These are phyloP conservation scores for Stephanodiscus minutulus DNA, from an alignment of 108 stramenopile genomes.

Conservation along the genomic window DNA sequence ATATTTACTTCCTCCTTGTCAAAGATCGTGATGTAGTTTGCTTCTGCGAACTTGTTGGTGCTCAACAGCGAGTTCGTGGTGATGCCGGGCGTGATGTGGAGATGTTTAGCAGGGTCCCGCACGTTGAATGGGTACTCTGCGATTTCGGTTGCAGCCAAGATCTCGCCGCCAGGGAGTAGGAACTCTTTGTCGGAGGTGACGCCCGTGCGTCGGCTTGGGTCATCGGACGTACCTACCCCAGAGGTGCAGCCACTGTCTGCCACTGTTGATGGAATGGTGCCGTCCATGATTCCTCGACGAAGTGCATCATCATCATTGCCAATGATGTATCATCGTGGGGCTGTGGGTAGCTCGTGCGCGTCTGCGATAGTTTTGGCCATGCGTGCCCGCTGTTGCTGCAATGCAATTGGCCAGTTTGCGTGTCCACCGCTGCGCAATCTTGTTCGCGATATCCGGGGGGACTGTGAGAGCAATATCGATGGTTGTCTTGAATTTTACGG, in stretches of 20 bases:
- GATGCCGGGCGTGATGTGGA: not conserved
- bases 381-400: no score
- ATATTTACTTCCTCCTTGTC: not conserved
- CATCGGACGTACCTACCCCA: not conserved
- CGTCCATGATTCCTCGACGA: not conserved
- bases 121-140: not conserved
- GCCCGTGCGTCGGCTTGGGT: not conserved
- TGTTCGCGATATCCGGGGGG: no score
- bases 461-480: no score
- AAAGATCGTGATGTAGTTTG: slow-evolving; percentile 9
- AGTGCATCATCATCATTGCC: not conserved
- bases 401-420: not conserved
- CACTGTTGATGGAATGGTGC: slow-evolving; percentile 1
- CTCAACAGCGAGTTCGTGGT: slow-evolving; percentile 11
- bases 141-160: no score
- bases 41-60: slow-evolving; percentile 11
- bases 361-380: no score
- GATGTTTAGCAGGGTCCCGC: not conserved
- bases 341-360: not conserved
- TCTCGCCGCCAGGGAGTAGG: not conserved
- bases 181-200: not conserved
- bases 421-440: no score
- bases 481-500: no score
- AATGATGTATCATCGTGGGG: not conserved
- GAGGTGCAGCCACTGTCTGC: not conserved